Conservation (phyloP, 2,329 filamentous ascomycete genomes). For the Cercospora sp. region DNA sequence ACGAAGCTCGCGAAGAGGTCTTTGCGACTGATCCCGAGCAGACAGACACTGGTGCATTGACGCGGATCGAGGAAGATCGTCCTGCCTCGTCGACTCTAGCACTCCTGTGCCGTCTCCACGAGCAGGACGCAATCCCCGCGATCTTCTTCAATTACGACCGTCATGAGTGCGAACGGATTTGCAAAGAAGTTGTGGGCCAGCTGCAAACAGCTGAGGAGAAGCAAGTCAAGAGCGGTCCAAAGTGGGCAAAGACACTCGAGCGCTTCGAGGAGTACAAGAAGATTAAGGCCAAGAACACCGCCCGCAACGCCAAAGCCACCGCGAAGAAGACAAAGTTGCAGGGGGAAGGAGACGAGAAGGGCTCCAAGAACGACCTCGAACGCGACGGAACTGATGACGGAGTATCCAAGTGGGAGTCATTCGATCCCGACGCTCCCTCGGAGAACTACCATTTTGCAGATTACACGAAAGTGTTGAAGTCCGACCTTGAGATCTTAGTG, state of each 20-base stretch:
- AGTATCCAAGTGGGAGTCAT: slow-evolving; percentile 59
- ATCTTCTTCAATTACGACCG: slow-evolving; percentile 79
- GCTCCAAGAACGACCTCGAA: slow-evolving; percentile 58
- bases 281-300: slow-evolving; percentile 44
- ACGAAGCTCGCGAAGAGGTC: slow-evolving; percentile 28
- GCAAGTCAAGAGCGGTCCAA: slow-evolving; percentile 59
- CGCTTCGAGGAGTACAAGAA: slow-evolving; percentile 61
- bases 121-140: slow-evolving; percentile 67
- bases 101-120: slow-evolving; percentile 61
- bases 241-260: slow-evolving; percentile 63
- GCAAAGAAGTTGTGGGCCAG: slow-evolving; percentile 53
- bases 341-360: slow-evolving; percentile 47
- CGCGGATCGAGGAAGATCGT: slow-evolving; percentile 13
- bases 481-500: slow-evolving; percentile 61
- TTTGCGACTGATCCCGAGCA: slow-evolving; percentile 28
- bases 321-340: slow-evolving; percentile 45
- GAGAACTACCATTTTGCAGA: slow-evolving; percentile 68
- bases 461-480: slow-evolving; percentile 56
- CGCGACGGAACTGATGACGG: slow-evolving; percentile 60
- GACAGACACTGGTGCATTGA: slow-evolving; percentile 10
- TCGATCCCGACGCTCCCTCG: slow-evolving; percentile 66
- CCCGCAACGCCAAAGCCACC: slow-evolving; percentile 38
- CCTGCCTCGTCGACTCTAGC: slow-evolving; percentile 53
- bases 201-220: slow-evolving; percentile 56
- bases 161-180: slow-evolving; percentile 62